Percentiles rank a stretch among this genome's conserved stretches.
These are phyloP conservation scores for Vicia faba DNA, from an alignment of 306 rosid genomes.

Conservation along the genomic window DNA sequence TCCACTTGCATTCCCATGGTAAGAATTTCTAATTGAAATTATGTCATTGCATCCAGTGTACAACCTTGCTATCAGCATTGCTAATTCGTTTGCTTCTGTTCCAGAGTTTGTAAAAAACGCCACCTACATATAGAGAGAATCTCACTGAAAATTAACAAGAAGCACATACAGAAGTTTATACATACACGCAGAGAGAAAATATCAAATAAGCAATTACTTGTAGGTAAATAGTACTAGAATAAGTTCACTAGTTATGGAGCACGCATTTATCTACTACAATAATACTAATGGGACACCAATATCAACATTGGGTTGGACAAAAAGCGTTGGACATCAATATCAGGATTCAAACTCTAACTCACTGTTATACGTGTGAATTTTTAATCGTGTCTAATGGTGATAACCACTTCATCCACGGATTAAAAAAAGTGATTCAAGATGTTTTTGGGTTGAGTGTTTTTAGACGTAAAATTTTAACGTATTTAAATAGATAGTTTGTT, in stretches of 20 bases:
- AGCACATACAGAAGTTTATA: not conserved
- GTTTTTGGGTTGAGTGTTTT: not conserved
- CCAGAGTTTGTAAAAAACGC: conserved; percentile 94
- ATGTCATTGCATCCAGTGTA: conserved; percentile 83
- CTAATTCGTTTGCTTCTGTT: conserved; percentile 96
- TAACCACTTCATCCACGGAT: too few relatives aligned
- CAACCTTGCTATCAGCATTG: conserved; percentile 73
- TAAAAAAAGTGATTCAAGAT: too few relatives aligned
- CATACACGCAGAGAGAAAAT: not conserved
- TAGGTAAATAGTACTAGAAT: not conserved
- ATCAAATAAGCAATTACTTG: conserved; percentile 1
- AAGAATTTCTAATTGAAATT: conserved; percentile 82
- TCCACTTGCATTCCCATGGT: conserved; percentile 87
- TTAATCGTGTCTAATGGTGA: too few relatives aligned
- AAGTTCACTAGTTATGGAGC: too few relatives aligned
- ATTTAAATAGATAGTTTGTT: not conserved
- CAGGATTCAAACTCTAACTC: too few relatives aligned
- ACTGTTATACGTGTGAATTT: too few relatives aligned
- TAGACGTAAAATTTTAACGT: not conserved
- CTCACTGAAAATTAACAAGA: not conserved
- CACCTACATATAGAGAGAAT: conserved; percentile 58
- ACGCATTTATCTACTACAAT: too few relatives aligned
- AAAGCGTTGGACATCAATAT: too few relatives aligned
- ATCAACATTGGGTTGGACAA: too few relatives aligned
- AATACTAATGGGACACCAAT: too few relatives aligned